Base-by-base conservation (phyloP, 768 basidiomycete genomes). In the Tulasnella sp. region DNA sequence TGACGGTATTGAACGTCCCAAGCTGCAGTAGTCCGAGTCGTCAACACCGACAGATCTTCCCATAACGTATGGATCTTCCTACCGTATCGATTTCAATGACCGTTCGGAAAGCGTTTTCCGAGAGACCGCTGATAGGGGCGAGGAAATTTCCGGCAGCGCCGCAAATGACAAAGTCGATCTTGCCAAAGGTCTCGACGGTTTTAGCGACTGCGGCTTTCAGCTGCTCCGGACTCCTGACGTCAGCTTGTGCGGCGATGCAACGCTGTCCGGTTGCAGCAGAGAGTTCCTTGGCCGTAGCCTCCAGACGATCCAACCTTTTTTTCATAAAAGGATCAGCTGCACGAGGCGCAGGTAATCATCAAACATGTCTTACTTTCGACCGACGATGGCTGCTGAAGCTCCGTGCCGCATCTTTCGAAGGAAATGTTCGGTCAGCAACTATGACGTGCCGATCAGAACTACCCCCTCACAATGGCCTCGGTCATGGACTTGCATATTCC, bases 101-200 rank as follows among this genome's bases (percentile, higher is more conserved):
- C 0, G 96, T 96, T 84, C 88, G 90, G 88, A 98, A 98, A 2
- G 92, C 97, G 83, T 95, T 96, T 84, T 94, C 92, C 2, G 94
- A 96, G 80, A 98, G 88, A 1, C 88, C 90, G 52, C 91, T 90
- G 79, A 97, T 94, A 21, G 96, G 92, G 1, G 93, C 93, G 39
- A 99, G 88, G 86, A 98, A 99, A 87, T 99, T 99, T 3, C 97
- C 97, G 79, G 97, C 97, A 58, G 96, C 96, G 81, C 95, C 96
- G 84, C 95, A 96, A 78, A 98, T 94, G 75, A 98, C 97, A 84
- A 94, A 97, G 86, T 99, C 97, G 80, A 99, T 95, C 81, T 88
- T 88, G 0, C 97, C 96, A 83, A 93, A 96, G 82, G 87, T 88
- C 80, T 91, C 89, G 24, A 96, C 89, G 0, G 94, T 90, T 83